Conservation (phyloP, 179 eudicot genomes). For the Amaranthus tricolor region DNA sequence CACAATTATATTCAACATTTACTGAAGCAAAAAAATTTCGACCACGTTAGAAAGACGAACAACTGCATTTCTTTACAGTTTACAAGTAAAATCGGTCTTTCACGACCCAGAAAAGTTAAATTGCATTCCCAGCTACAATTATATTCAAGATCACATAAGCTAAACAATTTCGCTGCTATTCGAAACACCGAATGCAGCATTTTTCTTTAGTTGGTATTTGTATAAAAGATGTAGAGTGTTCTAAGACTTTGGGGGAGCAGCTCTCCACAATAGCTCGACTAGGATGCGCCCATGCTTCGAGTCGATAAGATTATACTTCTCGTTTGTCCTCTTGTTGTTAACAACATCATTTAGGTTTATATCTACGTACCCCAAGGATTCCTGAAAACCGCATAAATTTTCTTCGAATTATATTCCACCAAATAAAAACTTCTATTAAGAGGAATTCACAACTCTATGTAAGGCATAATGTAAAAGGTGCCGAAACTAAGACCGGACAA, state of each 20-base stretch:
- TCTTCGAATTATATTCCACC: not conserved
- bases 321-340: slow-evolving; percentile 70
- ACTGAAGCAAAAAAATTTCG: slow-evolving; percentile 8
- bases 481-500: too few relatives aligned
- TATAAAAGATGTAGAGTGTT: not conserved
- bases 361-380: slow-evolving; percentile 67
- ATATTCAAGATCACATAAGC: too few relatives aligned
- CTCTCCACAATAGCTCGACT: slow-evolving; percentile 73
- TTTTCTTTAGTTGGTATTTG: not conserved
- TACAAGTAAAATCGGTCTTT: too few relatives aligned
- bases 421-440: too few relatives aligned
- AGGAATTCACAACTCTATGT: too few relatives aligned
- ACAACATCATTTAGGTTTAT: slow-evolving; percentile 60
- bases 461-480: too few relatives aligned
- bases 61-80: not conserved
- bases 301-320: slow-evolving; percentile 59
- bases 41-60: not conserved
- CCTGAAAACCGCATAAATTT: slow-evolving; percentile 32
- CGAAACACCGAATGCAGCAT: too few relatives aligned
- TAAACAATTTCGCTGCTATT: too few relatives aligned
- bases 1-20: slow-evolving; percentile 16
- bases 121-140: too few relatives aligned
- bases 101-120: too few relatives aligned
- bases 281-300: slow-evolving; percentile 60
- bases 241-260: slow-evolving; percentile 43